Percentiles rank a stretch among this genome's conserved stretches.
phyloP scores from a whole-genome alignment of 2,329 filamentous ascomycete species.

The Neofusicoccum umdonicola region DNA sequence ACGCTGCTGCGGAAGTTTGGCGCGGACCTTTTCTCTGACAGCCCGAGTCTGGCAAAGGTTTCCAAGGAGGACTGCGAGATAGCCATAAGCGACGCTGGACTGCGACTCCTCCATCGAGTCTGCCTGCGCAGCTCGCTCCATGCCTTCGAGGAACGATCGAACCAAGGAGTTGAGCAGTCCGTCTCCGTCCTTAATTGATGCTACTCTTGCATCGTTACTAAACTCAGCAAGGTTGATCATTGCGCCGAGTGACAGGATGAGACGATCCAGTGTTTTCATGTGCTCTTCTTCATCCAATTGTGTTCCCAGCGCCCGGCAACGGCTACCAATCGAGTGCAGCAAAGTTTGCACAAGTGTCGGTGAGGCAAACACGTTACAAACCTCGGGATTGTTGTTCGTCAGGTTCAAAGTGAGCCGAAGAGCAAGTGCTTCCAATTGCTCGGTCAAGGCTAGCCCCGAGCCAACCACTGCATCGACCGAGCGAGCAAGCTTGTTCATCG shows the following conservation, averaged over 20 bases:
- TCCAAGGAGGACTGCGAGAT: slow-evolving; percentile 79
- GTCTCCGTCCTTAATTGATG: slow-evolving; percentile 30
- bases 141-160: slow-evolving; percentile 65
- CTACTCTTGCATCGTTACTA: slow-evolving; percentile 56
- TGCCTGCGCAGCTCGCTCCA: slow-evolving; percentile 59
- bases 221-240: slow-evolving; percentile 87
- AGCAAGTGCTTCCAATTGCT: slow-evolving; percentile 29
- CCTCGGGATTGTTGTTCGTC: slow-evolving; percentile 73
- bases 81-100: slow-evolving; percentile 80
- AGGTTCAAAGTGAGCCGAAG: slow-evolving; percentile 78
- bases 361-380: slow-evolving; percentile 66
- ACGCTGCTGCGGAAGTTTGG: slow-evolving; percentile 39
- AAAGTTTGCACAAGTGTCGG: slow-evolving; percentile 49
- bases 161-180: slow-evolving; percentile 60
- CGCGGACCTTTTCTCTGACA: slow-evolving; percentile 44
- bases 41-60: slow-evolving; percentile 66
- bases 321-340: slow-evolving; percentile 27
- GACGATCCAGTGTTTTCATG: slow-evolving; percentile 59
- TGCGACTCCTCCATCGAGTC: slow-evolving; percentile 65
- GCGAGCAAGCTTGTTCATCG: slow-evolving; percentile 33
- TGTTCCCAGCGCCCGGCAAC: slow-evolving; percentile 26
- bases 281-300: slow-evolving; percentile 51
- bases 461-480: slow-evolving; percentile 8
- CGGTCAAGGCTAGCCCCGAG: background rate
- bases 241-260: slow-evolving; percentile 76